Percentiles rank a stretch among this genome's conserved stretches.
Conservation (phyloP, 1,284 basidiomycete genomes). For the Neotropicomus parvogracilis region DNA sequence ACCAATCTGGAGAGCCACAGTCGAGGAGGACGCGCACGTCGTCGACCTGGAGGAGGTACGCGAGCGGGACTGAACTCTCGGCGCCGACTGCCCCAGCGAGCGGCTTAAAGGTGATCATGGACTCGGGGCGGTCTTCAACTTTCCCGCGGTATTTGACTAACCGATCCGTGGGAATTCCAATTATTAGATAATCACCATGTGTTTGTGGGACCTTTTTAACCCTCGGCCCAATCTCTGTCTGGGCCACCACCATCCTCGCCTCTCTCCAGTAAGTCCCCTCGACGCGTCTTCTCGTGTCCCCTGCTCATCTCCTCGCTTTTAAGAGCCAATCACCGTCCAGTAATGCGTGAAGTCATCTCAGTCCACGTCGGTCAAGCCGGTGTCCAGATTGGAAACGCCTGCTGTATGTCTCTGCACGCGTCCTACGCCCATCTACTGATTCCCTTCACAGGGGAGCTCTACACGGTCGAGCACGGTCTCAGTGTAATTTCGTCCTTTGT, state of each 20-base stretch:
- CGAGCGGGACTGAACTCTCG: slow-evolving; percentile 60
- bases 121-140: neutral
- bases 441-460: slow-evolving; percentile 80
- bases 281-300: slow-evolving; percentile 31
- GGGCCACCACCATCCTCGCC: slow-evolving; percentile 28
- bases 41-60: slow-evolving; percentile 92
- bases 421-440: slow-evolving; percentile 16
- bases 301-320: neutral
- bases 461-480: slow-evolving; percentile 96
- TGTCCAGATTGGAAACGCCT: slow-evolving; percentile 96
- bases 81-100: slow-evolving; percentile 79
- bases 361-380: slow-evolving; percentile 94
- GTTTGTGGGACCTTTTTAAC: slow-evolving; percentile 37
- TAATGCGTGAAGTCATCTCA: slow-evolving; percentile 91
- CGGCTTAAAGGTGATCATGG: slow-evolving; percentile 94
- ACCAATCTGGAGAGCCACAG: slow-evolving; percentile 90
- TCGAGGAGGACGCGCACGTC: slow-evolving; percentile 92
- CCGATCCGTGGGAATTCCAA: slow-evolving; percentile 32
- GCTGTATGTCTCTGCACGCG: slow-evolving; percentile 61
- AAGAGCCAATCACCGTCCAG: slow-evolving; percentile 25
- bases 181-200: slow-evolving; percentile 35
- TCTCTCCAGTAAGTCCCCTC: slow-evolving; percentile 28
- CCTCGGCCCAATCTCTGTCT: slow-evolving; percentile 36
- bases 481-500: slow-evolving; percentile 56
- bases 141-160: slow-evolving; percentile 7